phyloP scores from a whole-genome alignment of 208 protist species.

The Leishmania tropica region DNA sequence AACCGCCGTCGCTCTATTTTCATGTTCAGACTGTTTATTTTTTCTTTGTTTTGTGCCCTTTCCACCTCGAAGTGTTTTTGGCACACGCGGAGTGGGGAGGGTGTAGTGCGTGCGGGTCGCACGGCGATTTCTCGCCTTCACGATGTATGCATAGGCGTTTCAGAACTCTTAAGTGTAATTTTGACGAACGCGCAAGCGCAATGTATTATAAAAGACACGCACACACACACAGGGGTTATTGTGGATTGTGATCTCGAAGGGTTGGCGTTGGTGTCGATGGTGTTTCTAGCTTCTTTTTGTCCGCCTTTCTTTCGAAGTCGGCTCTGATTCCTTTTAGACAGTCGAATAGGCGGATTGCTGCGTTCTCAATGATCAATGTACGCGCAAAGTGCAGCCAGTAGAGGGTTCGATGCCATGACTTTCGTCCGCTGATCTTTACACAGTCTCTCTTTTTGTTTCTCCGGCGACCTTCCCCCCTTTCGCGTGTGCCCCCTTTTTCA shows the following conservation, averaged over 20 bases:
- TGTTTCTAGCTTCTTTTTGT: slow-evolving; percentile 22
- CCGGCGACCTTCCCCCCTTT: neutral
- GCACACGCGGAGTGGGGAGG: neutral
- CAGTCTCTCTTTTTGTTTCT: neutral
- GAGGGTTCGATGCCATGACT: neutral
- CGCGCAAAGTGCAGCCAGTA: neutral
- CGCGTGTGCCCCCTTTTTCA: neutral
- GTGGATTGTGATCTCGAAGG: neutral
- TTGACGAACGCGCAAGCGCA: neutral
- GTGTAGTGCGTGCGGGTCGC: neutral
- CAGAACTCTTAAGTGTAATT: neutral
- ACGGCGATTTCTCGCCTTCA: neutral
- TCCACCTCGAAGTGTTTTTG: slow-evolving; percentile 6
- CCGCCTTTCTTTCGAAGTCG: slow-evolving; percentile 10
- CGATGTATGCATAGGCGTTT: slow-evolving; percentile 10
- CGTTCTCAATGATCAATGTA: neutral
- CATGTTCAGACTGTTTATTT: slow-evolving; percentile 1
- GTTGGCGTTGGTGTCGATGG: slow-evolving; percentile 2
- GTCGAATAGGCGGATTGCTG: neutral
- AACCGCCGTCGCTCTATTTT: slow-evolving; percentile 3
- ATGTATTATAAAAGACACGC: slow-evolving; percentile 6
- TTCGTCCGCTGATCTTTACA: neutral
- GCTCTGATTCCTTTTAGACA: neutral
- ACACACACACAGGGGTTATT: slow-evolving; percentile 4
- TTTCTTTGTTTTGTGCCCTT: slow-evolving; percentile 11